phyloP scores from a whole-genome alignment of 2,329 filamentous ascomycete genomes.

The Parastagonospora avenae region DNA sequence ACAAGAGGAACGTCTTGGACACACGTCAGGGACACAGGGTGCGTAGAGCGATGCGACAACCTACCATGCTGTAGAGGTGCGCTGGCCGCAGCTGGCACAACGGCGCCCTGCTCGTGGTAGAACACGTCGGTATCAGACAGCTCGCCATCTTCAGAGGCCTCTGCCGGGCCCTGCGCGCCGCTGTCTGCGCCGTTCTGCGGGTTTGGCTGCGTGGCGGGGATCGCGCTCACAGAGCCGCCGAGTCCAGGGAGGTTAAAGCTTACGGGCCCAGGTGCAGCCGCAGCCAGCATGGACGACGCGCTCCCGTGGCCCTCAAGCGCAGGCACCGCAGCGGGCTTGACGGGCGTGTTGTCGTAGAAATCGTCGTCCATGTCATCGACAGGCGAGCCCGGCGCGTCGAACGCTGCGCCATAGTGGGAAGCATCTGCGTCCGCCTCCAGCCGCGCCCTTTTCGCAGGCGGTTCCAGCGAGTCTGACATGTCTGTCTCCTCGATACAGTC shows the following conservation, averaged over 20 bases:
- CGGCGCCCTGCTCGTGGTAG: constrained; percentile 32
- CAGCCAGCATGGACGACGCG: constrained; percentile 20
- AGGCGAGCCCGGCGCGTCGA: constrained; percentile 46
- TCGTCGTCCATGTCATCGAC: constrained; percentile 49
- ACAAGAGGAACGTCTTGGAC: constrained; percentile 26
- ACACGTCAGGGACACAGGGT: constrained; percentile 24
- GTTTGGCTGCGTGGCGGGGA: constrained; percentile 24
- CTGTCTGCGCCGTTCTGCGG: constrained; percentile 19
- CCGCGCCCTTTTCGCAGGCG: constrained; percentile 50
- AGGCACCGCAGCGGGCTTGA: constrained; percentile 30
- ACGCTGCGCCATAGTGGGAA: constrained; percentile 40
- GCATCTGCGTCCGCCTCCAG: constrained; percentile 42
- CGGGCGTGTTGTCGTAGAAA: constrained; percentile 44
- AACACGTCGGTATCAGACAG: constrained; percentile 38
- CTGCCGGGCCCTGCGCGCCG: constrained; percentile 14
- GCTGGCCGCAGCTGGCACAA: constrained; percentile 22
- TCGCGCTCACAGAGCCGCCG: constrained; percentile 37
- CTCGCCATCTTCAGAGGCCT: constrained; percentile 41
- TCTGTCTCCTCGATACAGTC: constrained; percentile 28
- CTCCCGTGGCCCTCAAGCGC: constrained; percentile 15
- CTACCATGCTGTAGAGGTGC: constrained; percentile 35
- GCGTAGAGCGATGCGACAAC: constrained; percentile 29
- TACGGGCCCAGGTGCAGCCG: constrained; percentile 30
- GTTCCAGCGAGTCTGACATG: constrained; percentile 45
- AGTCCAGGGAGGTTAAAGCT: constrained; percentile 43